Base-by-base conservation (phyloP, 1,284 basidiomycete genomes). In the Psilocybe mexicana region DNA sequence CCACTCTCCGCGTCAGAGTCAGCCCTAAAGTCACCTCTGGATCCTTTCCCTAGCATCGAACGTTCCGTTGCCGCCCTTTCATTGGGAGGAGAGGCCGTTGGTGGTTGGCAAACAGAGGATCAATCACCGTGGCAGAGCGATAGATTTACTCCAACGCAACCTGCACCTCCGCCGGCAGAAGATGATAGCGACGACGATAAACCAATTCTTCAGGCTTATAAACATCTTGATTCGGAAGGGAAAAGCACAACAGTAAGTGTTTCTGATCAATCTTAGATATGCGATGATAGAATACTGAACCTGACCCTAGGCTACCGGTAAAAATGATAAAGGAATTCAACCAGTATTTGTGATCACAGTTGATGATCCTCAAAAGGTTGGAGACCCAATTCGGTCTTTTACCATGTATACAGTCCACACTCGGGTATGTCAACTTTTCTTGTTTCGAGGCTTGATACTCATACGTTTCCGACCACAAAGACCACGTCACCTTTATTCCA, bases 381-480 rank as follows among this genome's bases (percentile, higher is more conserved):
- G 95, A 25, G 94, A 96, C 69, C 91, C 93, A 0, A 93, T 96
- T 43, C 86, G 92, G 55, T 88, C 92, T 24, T 96, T 94, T 70
- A 96, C 92, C 10, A 93, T 97, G 76, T 98, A 99, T 72, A 98
- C 95, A 2, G 93, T 98, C 1, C 88, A 92, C 61, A 96, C 94
- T 4, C 81, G 84, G 67, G 92, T 92, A 70, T 56, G 83, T 69
- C n/a, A 43, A 18, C 30, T 23, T 36, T 52, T 35, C 43, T 40
- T 36, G 11, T 18, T 48, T 25, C 26, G 33, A 43, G 46, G 56
- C 36, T 58, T 40, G 42, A 58, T 43, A 63, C 30, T 33, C 8
- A 33, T 33, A 11, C 50, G 10, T 53, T 54, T 47, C 44, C 25
- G 43, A 23, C 5, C 43, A 12, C 5, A 65, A 33, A 93, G 85